Evolutionary conservation across 2,329 filamentous ascomycete species (phyloP).

Genomic region (Hypoxylon sp.): DNA sequence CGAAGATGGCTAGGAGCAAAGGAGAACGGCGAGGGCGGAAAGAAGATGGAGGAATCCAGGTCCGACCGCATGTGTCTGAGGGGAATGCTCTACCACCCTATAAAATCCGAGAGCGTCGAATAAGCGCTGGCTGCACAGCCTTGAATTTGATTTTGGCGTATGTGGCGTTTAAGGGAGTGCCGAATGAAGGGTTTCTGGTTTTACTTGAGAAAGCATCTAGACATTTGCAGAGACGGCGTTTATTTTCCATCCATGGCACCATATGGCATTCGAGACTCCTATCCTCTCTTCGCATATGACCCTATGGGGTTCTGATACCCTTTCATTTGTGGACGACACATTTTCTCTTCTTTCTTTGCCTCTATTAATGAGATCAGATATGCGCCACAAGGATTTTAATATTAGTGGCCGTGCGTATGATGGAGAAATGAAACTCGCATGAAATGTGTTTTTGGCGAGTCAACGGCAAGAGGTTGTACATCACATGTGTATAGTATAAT

Average conservation of each 20-base stretch:
- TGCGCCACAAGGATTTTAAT: slow-evolving; percentile 12
- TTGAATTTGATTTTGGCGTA: slow-evolving; percentile 36
- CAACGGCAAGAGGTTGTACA: slow-evolving; percentile 21
- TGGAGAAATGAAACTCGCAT: slow-evolving; percentile 27
- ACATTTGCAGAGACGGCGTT: slow-evolving; percentile 39
- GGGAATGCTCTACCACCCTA: slow-evolving; percentile 75
- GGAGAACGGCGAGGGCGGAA: slow-evolving; percentile 51
- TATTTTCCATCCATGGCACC: slow-evolving; percentile 36
- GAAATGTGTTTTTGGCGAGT: slow-evolving; percentile 26
- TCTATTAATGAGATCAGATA: slow-evolving; percentile 23
- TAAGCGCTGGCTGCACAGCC: slow-evolving; percentile 20
- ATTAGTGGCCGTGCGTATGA: slow-evolving; percentile 27
- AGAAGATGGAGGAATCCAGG: slow-evolving; percentile 54
- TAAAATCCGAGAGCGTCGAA: slow-evolving; percentile 64
- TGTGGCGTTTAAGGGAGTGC: slow-evolving; percentile 35
- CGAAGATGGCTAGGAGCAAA: slow-evolving; percentile 68
- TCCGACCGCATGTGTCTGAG: slow-evolving; percentile 73
- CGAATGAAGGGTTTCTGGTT: slow-evolving; percentile 23
- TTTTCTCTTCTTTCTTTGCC: slow-evolving; percentile 6
- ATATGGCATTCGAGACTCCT: slow-evolving; percentile 35
- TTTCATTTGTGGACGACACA: slow-evolving; percentile 36
- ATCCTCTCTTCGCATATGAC: slow-evolving; percentile 31
- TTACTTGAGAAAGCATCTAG: slow-evolving; percentile 35
- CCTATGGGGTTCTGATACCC: slow-evolving; percentile 37
- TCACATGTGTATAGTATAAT: slow-evolving; percentile 35